Percentiles rank a stretch among this genome's conserved stretches.
Evolutionary conservation across 805 yeast genomes (phyloP).

Genomic region (Suhomyces sp.): DNA sequence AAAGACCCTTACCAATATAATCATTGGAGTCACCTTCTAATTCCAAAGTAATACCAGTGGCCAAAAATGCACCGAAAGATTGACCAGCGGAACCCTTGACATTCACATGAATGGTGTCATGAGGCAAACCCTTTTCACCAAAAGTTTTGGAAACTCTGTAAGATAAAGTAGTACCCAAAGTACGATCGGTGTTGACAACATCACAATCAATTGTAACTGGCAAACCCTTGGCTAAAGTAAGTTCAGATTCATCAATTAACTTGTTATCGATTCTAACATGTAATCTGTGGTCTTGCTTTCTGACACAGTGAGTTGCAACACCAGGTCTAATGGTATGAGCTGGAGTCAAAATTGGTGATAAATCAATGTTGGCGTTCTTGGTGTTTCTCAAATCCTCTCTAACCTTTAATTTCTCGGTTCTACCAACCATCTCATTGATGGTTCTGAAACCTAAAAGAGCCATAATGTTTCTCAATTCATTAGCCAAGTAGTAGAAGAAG

Average conservation of each 20-base stretch:
- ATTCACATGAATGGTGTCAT: conserved; percentile 93
- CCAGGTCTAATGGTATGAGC: conserved; percentile 97
- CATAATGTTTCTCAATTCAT: conserved; percentile 90
- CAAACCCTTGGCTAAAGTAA: conserved; percentile 92
- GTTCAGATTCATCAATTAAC: conserved; percentile 92
- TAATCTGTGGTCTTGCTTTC: conserved; percentile 91
- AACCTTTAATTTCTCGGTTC: conserved; percentile 84
- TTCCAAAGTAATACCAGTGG: conserved; percentile 93
- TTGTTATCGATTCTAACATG: conserved; percentile 94
- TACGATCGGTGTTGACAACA: conserved; percentile 93
- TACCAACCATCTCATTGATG: conserved; percentile 97
- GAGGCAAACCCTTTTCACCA: conserved; percentile 92
- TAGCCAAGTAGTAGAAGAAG: conserved; percentile 92
- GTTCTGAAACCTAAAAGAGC: conserved; percentile 94
- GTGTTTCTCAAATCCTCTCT: conserved; percentile 83
- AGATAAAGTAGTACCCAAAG: conserved; percentile 91
- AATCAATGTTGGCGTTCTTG: conserved; percentile 87
- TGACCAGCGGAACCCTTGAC: conserved; percentile 95
- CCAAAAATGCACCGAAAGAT: conserved; percentile 96
- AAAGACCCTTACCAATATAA: conserved; percentile 95
- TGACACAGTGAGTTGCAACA: conserved; percentile 87
- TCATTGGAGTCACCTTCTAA: conserved; percentile 98
- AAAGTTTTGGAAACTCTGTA: conserved; percentile 90
- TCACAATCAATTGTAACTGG: conserved; percentile 93
- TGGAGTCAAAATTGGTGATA: conserved; percentile 92